phyloP scores from a whole-genome alignment of 495 filamentous ascomycete species.

The Neurospora sp. region DNA sequence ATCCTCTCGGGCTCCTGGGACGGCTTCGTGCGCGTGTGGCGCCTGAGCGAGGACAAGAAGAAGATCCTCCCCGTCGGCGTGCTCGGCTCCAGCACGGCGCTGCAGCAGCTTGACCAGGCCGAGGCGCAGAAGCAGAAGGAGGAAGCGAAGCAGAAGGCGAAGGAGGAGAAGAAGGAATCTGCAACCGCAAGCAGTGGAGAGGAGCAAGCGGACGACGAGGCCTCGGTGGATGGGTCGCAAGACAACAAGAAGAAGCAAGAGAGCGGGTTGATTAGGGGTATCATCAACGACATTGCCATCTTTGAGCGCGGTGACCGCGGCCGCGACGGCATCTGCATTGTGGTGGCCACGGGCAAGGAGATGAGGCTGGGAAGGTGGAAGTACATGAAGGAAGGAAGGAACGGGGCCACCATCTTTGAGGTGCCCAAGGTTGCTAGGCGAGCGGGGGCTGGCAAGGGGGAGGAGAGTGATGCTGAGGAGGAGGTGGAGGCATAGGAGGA shows the following conservation, averaged over 20 bases:
- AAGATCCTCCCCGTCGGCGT: slow-evolving; percentile 61
- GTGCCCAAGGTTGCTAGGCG: slow-evolving; percentile 42
- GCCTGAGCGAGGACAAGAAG: slow-evolving; percentile 70
- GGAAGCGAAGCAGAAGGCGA: neutral
- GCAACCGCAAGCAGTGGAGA: slow-evolving; percentile 1
- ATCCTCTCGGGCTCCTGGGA: slow-evolving; percentile 91
- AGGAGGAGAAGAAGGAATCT: neutral
- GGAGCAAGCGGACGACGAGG: neutral
- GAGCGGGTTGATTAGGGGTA: slow-evolving; percentile 45
- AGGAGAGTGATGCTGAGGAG: slow-evolving; percentile 3
- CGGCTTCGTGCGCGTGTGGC: slow-evolving; percentile 78
- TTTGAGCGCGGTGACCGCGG: slow-evolving; percentile 66
- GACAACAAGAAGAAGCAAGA: neutral
- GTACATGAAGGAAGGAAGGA: slow-evolving; percentile 50
- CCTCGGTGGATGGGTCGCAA: neutral
- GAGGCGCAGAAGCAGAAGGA: neutral
- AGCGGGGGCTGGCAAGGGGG: slow-evolving; percentile 2
- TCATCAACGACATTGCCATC: slow-evolving; percentile 77
- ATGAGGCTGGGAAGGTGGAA: slow-evolving; percentile 72
- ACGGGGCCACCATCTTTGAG: slow-evolving; percentile 72
- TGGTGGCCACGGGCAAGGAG: slow-evolving; percentile 78
- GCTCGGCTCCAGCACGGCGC: slow-evolving; percentile 34
- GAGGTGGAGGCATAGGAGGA: neutral
- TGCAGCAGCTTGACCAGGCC: neutral
- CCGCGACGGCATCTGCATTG: slow-evolving; percentile 66